phyloP scores from a whole-genome alignment of 768 basidiomycete species.

The Fibroporia radiculosa region DNA sequence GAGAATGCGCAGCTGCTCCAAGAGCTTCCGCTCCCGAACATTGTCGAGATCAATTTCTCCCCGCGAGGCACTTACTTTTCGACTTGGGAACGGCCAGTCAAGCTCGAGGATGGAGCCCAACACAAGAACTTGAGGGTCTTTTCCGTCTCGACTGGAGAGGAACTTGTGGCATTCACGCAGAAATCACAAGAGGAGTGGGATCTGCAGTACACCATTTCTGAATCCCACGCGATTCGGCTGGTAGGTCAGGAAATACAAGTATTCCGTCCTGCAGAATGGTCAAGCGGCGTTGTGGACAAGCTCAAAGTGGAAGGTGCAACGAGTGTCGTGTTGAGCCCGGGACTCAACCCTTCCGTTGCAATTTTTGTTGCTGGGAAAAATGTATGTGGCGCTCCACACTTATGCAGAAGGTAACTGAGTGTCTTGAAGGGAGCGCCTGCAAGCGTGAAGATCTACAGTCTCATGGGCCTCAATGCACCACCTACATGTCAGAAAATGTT shows the following conservation, averaged over 20 bases:
- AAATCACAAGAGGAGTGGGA: conserved; percentile 91
- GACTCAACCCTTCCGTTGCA: conserved; percentile 82
- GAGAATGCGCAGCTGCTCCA: conserved; percentile 65
- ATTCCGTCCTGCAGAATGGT: conserved; percentile 74
- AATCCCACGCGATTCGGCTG: conserved; percentile 77
- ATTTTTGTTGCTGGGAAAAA: conserved; percentile 94
- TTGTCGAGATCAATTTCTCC: conserved; percentile 85
- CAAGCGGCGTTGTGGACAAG: conserved; percentile 73
- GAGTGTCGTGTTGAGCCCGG: conserved; percentile 69
- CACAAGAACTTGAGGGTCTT: conserved; percentile 95
- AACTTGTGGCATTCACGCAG: conserved; percentile 82
- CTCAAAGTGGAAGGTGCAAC: conserved; percentile 80
- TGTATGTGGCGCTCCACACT: conserved; percentile 41
- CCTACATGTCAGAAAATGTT: conserved; percentile 89
- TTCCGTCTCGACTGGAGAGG: conserved; percentile 77
- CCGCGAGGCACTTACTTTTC: conserved; percentile 90
- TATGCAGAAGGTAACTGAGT: background rate
- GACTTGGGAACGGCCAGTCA: conserved; percentile 92
- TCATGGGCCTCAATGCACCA: conserved; percentile 49
- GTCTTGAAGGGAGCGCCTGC: conserved; percentile 71
- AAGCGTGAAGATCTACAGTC: conserved; percentile 74
- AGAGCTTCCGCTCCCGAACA: conserved; percentile 66
- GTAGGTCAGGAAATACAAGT: conserved; percentile 80
- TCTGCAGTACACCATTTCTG: conserved; percentile 84
- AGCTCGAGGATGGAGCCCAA: conserved; percentile 83